Evolutionary conservation across 495 filamentous ascomycete genomes (phyloP).

Genomic region (Melanomma pulvis-pyrius): DNA sequence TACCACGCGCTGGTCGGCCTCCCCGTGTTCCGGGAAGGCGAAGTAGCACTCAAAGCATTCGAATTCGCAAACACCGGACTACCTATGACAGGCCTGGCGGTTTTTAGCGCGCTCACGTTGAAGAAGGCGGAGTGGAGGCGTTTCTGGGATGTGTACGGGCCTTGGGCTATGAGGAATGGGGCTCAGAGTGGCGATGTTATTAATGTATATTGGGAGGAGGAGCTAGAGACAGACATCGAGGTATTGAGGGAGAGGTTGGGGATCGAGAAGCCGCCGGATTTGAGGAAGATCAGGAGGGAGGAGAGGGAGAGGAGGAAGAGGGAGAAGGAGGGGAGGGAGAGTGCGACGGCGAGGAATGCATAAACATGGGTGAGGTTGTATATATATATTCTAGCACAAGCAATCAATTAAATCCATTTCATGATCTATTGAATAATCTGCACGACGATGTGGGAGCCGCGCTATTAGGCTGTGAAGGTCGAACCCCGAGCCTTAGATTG

Average conservation of each 20-base stretch:
- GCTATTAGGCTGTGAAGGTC: not conserved
- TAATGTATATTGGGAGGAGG: slow-evolving; percentile 98
- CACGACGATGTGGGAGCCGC: not conserved
- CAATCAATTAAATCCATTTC: too few relatives aligned
- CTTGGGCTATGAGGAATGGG: slow-evolving; percentile 90
- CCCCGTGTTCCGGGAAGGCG: slow-evolving; percentile 89
- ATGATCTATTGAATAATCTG: too few relatives aligned
- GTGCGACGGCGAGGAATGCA: not conserved
- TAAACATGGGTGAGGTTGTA: not conserved
- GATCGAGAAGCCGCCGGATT: slow-evolving; percentile 87
- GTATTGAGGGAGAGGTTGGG: slow-evolving; percentile 72
- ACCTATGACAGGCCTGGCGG: slow-evolving; percentile 89
- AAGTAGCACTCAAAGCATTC: slow-evolving; percentile 92
- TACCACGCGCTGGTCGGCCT: slow-evolving; percentile 94
- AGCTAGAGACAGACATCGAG: slow-evolving; percentile 81
- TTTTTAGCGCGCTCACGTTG: slow-evolving; percentile 69
- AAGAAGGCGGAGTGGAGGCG: slow-evolving; percentile 74
- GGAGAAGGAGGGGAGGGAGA: slow-evolving; percentile 27
- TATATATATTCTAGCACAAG: too few relatives aligned
- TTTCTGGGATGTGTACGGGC: slow-evolving; percentile 75
- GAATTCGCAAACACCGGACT: slow-evolving; percentile 93
- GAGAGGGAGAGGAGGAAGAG: slow-evolving; percentile 68
- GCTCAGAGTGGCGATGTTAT: slow-evolving; percentile 77
- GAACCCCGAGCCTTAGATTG: not conserved
- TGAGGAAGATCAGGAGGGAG: slow-evolving; percentile 75